phyloP scores from a whole-genome alignment of 805 yeast species.

The Yarrowia sp. region DNA sequence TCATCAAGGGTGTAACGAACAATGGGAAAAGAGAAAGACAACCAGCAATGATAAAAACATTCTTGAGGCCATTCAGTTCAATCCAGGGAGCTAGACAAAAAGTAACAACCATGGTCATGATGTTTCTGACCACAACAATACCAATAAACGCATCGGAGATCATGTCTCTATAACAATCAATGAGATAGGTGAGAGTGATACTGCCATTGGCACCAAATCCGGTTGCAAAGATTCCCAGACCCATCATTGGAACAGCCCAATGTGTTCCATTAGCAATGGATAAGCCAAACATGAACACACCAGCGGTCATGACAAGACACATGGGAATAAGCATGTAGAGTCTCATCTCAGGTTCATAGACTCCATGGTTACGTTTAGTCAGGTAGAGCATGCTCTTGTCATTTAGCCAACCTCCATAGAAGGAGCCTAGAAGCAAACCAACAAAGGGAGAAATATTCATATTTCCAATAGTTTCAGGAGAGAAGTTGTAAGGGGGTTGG shows the following conservation, averaged over 20 bases:
- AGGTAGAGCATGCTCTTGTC: not conserved
- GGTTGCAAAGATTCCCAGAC: not conserved
- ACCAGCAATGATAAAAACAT: not conserved
- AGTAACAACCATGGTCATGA: not conserved
- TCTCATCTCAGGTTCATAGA: constrained; percentile 7
- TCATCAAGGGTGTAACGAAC: not conserved
- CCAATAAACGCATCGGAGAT: not conserved
- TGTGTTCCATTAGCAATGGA: not conserved
- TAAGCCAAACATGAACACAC: not conserved
- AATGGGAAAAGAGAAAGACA: not conserved
- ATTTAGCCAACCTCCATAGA: constrained; percentile 6
- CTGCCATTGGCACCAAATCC: constrained; percentile 8
- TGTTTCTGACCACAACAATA: constrained; percentile 5
- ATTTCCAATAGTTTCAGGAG: not conserved
- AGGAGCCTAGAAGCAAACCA: not conserved
- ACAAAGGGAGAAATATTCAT: not conserved
- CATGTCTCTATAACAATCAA: constrained; percentile 6
- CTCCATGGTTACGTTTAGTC: not conserved
- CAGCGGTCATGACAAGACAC: not conserved
- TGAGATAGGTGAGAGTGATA: not conserved
- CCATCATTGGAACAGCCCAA: constrained; percentile 8
- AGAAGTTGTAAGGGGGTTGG: not conserved
- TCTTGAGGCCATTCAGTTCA: not conserved
- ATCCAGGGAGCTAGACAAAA: not conserved
- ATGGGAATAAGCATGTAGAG: not conserved